Conservation (phyloP, 2,329 filamentous ascomycete genomes). For the Fusarium denticulatum region DNA sequence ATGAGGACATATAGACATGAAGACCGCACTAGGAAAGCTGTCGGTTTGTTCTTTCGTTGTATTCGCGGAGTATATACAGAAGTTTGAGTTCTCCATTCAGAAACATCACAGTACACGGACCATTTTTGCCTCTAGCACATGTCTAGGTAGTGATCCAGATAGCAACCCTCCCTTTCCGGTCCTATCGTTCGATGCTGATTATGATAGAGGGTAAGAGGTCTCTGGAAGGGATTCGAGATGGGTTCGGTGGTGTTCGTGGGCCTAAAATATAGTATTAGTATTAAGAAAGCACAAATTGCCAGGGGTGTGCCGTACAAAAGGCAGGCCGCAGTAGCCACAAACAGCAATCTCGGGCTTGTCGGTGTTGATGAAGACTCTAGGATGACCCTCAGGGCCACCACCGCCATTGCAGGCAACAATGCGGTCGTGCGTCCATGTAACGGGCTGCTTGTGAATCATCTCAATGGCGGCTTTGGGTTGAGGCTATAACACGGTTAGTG, state of each 20-base stretch:
- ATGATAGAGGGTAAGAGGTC: constrained; percentile 82
- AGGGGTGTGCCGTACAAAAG: constrained; percentile 75
- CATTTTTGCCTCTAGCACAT: constrained; percentile 11
- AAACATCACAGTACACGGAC: constrained; percentile 24
- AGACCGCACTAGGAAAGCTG: neutral
- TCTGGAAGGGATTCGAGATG: constrained; percentile 83
- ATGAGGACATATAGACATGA: neutral
- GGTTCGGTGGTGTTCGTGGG: constrained; percentile 87
- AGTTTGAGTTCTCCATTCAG: constrained; percentile 14
- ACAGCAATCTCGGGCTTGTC: constrained; percentile 94
- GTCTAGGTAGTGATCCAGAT: constrained; percentile 15
- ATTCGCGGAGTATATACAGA: constrained; percentile 44
- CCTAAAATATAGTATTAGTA: constrained; percentile 61
- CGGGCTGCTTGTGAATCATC: constrained; percentile 94
- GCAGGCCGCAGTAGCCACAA: constrained; percentile 93
- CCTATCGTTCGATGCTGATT: constrained; percentile 35
- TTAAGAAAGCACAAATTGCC: neutral
- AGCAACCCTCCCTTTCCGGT: constrained; percentile 15
- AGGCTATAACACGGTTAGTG: constrained; percentile 67
- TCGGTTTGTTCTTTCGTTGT: constrained; percentile 29
- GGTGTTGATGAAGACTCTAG: constrained; percentile 95
- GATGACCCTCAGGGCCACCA: constrained; percentile 89
- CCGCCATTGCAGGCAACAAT: constrained; percentile 91
- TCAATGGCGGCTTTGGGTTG: constrained; percentile 91
- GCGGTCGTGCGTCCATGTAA: constrained; percentile 86